These are phyloP conservation scores for Suhomyces choctaworum DNA, from an alignment of 1,139 yeast genomes.

Conservation along the genomic window DNA sequence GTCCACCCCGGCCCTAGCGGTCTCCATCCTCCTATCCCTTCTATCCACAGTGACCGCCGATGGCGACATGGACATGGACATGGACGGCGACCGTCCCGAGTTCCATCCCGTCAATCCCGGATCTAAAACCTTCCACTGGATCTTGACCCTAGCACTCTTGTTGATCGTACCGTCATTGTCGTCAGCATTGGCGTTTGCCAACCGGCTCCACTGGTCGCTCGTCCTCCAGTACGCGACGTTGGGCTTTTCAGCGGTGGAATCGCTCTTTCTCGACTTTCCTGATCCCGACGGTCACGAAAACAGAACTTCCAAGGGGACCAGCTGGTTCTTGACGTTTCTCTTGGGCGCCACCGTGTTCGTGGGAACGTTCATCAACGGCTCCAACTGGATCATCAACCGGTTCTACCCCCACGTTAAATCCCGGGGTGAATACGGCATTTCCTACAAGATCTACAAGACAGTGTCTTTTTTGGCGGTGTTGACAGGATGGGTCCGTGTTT, in stretches of 20 bases:
- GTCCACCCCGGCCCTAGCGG: too few relatives aligned
- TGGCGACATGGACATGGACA: slow-evolving; percentile 34
- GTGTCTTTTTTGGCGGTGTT: slow-evolving; percentile 48
- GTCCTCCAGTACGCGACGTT: slow-evolving; percentile 49
- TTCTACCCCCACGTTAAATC: slow-evolving; percentile 29
- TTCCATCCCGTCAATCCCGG: slow-evolving; percentile 51
- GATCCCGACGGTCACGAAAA: slow-evolving; percentile 66
- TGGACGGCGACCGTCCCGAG: slow-evolving; percentile 30
- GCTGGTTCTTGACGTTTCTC: slow-evolving; percentile 55
- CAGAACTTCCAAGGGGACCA: slow-evolving; percentile 63
- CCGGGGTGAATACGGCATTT: slow-evolving; percentile 13
- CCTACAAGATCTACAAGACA: slow-evolving; percentile 40
- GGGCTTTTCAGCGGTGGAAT: slow-evolving; percentile 55
- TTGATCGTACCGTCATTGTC: slow-evolving; percentile 57
- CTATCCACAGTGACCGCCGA: too few relatives aligned
- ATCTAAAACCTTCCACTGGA: slow-evolving; percentile 65
- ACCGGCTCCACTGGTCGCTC: slow-evolving; percentile 46
- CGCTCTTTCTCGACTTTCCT: slow-evolving; percentile 57
- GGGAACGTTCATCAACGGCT: slow-evolving; percentile 57
- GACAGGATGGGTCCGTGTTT: slow-evolving; percentile 68
- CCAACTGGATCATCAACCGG: slow-evolving; percentile 44
- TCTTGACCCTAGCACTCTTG: slow-evolving; percentile 45
- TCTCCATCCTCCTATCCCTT: too few relatives aligned
- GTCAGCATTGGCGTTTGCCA: slow-evolving; percentile 56
- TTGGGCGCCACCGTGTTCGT: slow-evolving; percentile 49